Evolutionary conservation across 2,329 filamentous ascomycete genomes (phyloP), one percentile per base, ranked within the genome.

Genomic region (Coniochaeta sp.): DNA sequence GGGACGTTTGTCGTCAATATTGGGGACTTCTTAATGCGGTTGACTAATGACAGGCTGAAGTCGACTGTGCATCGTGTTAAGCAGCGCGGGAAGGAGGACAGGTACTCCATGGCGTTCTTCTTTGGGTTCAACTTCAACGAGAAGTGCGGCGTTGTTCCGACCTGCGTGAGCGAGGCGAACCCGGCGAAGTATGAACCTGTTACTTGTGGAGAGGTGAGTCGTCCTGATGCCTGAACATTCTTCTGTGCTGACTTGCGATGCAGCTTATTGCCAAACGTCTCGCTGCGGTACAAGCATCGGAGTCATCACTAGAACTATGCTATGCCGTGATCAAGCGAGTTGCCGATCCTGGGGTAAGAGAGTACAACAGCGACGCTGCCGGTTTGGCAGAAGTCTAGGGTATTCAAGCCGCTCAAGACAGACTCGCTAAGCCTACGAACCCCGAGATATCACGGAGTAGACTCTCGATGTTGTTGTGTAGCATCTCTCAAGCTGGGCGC

Each of bases 31-130:
- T 66, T 78, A 64, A 74, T 76, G 67, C 65, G 74, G 12, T 63
- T 76, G 22, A 72, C 68, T 26, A 78, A 79, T 57, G 72, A 77
- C 55, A 68, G 62, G 10, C 75, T 76, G 54, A 74, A 70, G 56
- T 51, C 50, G 12, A 77, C 73, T 0, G 71, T 78, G 18, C 77
- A 79, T 58, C 64, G 76, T 12, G 74, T 81, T 4, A 70, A 68
- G 24, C 75, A 75, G 50, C 62, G 67, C 40, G 66, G 67, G 0
- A 57, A 56, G 0, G 60, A 60, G 9, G 74, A 74, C 48, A 64
- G 76, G n/a, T 73, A 77, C 28, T 78, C 73, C 0, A 77, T 79
- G 73, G 75, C 77, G 0, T 79, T 80, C 58, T 81, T 81, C 61
- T 74, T 79, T 50, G 72, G 70, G 2, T 67, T 74, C 48, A 72